Base-by-base conservation (phyloP, 129 eudicot genomes). In the Smallanthus sonchifolius region DNA sequence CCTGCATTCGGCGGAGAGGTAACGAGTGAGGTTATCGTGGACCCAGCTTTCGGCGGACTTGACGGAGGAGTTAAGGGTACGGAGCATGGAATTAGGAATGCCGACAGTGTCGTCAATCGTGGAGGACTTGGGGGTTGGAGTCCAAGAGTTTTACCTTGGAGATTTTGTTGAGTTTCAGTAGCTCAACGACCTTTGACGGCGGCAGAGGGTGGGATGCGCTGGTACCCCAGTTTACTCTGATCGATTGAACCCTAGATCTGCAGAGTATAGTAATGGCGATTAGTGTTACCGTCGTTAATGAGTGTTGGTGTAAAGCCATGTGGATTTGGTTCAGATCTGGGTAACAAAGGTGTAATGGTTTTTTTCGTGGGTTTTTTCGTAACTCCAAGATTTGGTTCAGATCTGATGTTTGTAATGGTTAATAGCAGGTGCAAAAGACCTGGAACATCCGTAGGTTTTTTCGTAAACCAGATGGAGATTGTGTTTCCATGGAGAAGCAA, bases 181-280 rank as follows among this genome's bases (percentile, higher is more conserved):
- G 89, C 83, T 90, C 87, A 24, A 90, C 95, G 36, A 88, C 98
- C 71, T 83, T 84, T 3, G 82, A 71, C 54, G 96, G 95, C 40
- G 92, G 98, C 16, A 93, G 80, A 39, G 98, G 96, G 89, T 90
- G 96, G 65, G 98, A 93, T 24, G 96, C 81, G 48, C 84, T 65
- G 73, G 84, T 86, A 76, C 98, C 98, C 98, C 98, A 93, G 86
- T 93, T 93, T 39, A 93, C 87, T 6, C 98, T 97, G 37, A 91
- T 57, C 60, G 92, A 76, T 9, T 32, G 73, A 32, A 67, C 84
- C 73, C 73, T 64, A 30, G 73, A 48, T 4, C 70, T 35, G 70
- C 9, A 28, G 16, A 47, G 36, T 37, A 52, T 72, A 2, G 83
- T 64, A 28, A 71, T 81, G 70, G 67, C 48, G 73, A 63, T 28